phyloP scores from a whole-genome alignment of 495 filamentous ascomycete genomes.

The Xylaria scruposa region DNA sequence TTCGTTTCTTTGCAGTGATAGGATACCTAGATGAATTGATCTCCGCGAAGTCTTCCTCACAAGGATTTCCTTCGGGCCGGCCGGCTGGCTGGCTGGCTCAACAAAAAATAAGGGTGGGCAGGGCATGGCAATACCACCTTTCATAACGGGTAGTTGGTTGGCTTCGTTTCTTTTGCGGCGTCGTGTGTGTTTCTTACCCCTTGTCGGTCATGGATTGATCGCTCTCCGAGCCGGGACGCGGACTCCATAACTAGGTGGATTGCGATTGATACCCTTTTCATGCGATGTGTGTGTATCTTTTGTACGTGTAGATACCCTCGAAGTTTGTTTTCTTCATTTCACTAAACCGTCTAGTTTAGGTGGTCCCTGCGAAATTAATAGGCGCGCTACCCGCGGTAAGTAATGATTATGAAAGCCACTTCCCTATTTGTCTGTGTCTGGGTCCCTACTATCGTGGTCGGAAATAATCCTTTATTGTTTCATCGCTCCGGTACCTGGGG shows the following conservation, averaged over 20 bases:
- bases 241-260: neutral
- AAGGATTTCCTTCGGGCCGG: neutral
- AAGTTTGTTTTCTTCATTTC: neutral
- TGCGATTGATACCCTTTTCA: neutral
- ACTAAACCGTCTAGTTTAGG: neutral
- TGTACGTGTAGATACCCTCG: neutral
- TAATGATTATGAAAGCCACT: neutral
- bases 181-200: neutral
- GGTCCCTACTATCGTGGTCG: neutral
- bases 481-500: neutral
- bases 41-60: neutral
- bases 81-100: neutral
- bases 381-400: constrained; percentile 2
- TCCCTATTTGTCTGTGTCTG: neutral
- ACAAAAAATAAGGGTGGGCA: neutral
- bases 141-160: neutral
- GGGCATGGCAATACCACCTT: neutral
- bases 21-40: neutral
- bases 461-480: neutral
- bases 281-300: neutral
- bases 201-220: neutral
- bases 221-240: neutral
- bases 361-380: neutral
- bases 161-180: neutral
- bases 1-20: neutral